Evolutionary conservation across 2,329 filamentous ascomycete genomes (phyloP).

Genomic region (Tolypocladium ovalisporum): DNA sequence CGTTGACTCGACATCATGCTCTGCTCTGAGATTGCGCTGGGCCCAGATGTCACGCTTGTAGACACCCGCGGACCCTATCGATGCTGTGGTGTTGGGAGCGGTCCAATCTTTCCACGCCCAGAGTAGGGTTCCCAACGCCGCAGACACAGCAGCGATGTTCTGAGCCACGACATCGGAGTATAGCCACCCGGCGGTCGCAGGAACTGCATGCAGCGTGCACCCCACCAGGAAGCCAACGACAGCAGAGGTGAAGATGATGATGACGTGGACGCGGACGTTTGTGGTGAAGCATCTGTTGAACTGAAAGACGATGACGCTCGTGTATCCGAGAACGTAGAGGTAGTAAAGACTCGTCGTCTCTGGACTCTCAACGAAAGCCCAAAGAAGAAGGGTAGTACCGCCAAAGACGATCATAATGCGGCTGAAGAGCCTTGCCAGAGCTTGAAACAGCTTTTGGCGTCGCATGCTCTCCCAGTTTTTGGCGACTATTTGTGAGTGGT

Average conservation of each 20-base stretch:
- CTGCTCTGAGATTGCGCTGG: slow-evolving; percentile 6
- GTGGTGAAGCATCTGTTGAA: slow-evolving; percentile 29
- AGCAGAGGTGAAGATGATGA: slow-evolving; percentile 20
- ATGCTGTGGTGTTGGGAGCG: not conserved
- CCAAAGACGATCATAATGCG: slow-evolving; percentile 21
- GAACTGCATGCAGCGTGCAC: slow-evolving; percentile 18
- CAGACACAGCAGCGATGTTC: slow-evolving; percentile 17
- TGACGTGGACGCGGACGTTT: slow-evolving; percentile 20
- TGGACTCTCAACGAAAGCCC: slow-evolving; percentile 19
- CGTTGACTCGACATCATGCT: not conserved
- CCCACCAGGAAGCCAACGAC: slow-evolving; percentile 19
- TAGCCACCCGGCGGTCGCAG: slow-evolving; percentile 12
- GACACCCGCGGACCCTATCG: not conserved
- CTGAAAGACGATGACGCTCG: slow-evolving; percentile 24
- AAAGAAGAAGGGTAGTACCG: slow-evolving; percentile 18
- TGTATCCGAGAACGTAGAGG: slow-evolving; percentile 22
- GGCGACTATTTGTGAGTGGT: slow-evolving; percentile 13
- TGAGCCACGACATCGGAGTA: slow-evolving; percentile 22
- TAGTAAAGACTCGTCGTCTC: slow-evolving; percentile 22
- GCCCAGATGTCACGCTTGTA: slow-evolving; percentile 2
- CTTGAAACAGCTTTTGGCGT: slow-evolving; percentile 5
- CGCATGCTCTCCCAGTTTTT: slow-evolving; percentile 8
- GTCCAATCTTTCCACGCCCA: slow-evolving; percentile 17
- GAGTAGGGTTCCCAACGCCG: slow-evolving; percentile 18
- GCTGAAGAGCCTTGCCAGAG: slow-evolving; percentile 17